phyloP scores from a whole-genome alignment of 1,139 yeast species.

The Geotrichum fermentans region DNA sequence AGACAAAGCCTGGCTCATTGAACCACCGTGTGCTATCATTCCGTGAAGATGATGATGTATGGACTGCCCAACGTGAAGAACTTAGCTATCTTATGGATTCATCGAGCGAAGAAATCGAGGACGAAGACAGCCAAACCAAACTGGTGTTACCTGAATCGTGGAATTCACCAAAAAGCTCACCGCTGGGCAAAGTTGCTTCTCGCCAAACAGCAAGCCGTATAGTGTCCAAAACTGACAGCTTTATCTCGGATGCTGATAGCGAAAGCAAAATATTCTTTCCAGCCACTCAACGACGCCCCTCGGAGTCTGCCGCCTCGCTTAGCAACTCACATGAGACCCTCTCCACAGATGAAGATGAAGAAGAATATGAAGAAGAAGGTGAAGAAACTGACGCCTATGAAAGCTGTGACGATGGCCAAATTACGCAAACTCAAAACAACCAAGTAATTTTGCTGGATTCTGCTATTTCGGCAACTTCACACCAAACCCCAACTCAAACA shows the following conservation, averaged over 20 bases:
- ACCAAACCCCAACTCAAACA: neutral
- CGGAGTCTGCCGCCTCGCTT: neutral
- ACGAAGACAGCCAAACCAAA: neutral
- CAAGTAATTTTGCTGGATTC: neutral
- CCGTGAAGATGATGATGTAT: slow-evolving; percentile 4
- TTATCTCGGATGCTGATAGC: slow-evolving; percentile 3
- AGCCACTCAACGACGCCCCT: slow-evolving; percentile 5
- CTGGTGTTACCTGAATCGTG: neutral
- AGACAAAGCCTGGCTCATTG: neutral
- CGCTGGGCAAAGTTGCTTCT: neutral
- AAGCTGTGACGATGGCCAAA: neutral
- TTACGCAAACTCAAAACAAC: neutral
- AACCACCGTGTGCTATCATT: neutral
- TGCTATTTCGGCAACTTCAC: neutral
- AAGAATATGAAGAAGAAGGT: neutral
- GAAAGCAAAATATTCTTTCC: neutral
- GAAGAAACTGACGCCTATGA: neutral
- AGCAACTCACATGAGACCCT: too few relatives aligned
- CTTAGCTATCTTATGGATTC: slow-evolving; percentile 12
- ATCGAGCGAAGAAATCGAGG: slow-evolving; percentile 13
- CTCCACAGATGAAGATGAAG: neutral
- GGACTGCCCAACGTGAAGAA: slow-evolving; percentile 6
- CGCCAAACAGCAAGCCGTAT: neutral
- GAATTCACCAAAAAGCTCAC: neutral
- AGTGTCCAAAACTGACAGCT: slow-evolving; percentile 2